Conservation (phyloP, 192 early-diverging fungal species). For the Coemansia sp. region DNA sequence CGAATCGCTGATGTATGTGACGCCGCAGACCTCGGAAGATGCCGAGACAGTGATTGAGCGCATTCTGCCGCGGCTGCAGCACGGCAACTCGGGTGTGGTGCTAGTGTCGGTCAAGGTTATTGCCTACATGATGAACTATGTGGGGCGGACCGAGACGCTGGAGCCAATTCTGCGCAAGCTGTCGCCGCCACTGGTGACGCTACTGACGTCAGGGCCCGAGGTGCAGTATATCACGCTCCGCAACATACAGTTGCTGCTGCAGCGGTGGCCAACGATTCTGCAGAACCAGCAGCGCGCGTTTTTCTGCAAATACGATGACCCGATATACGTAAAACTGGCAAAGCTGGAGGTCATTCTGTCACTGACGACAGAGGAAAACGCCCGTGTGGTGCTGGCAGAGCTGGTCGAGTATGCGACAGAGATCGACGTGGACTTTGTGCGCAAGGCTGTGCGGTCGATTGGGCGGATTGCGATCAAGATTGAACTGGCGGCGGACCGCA, state of each 20-base stretch:
- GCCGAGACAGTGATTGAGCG: conserved; percentile 91
- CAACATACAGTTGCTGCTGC: conserved; percentile 93
- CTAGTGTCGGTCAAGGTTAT: conserved; percentile 85
- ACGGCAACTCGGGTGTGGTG: conserved; percentile 93
- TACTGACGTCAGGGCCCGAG: conserved; percentile 85
- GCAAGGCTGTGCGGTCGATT: conserved; percentile 93
- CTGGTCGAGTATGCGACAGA: conserved; percentile 94
- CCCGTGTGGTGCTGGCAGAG: conserved; percentile 86
- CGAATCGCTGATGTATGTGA: conserved; percentile 87
- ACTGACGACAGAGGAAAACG: conserved; percentile 78
- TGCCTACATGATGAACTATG: conserved; percentile 93
- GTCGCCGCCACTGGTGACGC: conserved; percentile 90
- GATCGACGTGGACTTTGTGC: conserved; percentile 97
- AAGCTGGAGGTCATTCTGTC: conserved; percentile 96
- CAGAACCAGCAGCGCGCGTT: conserved; percentile 96
- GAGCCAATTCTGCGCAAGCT: conserved; percentile 76
- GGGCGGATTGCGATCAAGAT: conserved; percentile 98
- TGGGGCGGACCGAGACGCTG: conserved; percentile 76
- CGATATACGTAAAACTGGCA: conserved; percentile 96
- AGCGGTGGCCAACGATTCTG: conserved; percentile 84
- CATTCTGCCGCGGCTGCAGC: conserved; percentile 85
- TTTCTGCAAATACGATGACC: conserved; percentile 99
- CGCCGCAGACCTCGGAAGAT: conserved; percentile 82
- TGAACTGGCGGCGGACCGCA: conserved; percentile 78
- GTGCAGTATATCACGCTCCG: conserved; percentile 96